phyloP scores from a whole-genome alignment of 2,329 filamentous ascomycete genomes.

The Scedosporium aurantiacum region DNA sequence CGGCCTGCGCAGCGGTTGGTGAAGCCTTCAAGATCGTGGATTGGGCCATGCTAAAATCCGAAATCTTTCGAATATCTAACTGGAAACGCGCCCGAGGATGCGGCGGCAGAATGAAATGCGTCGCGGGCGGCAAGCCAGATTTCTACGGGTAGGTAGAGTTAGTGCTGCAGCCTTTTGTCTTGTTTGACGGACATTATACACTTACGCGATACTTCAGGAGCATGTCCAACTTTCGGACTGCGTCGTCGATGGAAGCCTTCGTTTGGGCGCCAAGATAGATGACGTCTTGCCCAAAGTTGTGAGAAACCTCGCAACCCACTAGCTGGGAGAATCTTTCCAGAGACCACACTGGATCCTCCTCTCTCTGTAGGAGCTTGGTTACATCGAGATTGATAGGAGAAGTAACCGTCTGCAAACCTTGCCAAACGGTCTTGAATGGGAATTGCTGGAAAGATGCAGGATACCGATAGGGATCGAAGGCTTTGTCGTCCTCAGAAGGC shows the following conservation, averaged over 20 bases:
- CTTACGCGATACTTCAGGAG: conserved; percentile 12
- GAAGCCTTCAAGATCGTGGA: conserved; percentile 15
- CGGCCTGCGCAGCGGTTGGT: not conserved
- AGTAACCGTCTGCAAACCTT: conserved; percentile 1
- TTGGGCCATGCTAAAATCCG: conserved; percentile 15
- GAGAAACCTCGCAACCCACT: conserved; percentile 14
- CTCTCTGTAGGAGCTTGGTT: not conserved
- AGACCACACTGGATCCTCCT: not conserved
- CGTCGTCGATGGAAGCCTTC: conserved; percentile 8
- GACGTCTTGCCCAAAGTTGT: conserved; percentile 16
- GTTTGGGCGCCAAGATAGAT: conserved; percentile 18
- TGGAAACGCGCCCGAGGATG: conserved; percentile 9
- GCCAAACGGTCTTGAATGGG: conserved; percentile 15
- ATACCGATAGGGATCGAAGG: conserved; percentile 14
- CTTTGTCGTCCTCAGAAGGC: not conserved
- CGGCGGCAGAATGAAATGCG: conserved; percentile 16
- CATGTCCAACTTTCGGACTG: conserved; percentile 13
- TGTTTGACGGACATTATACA: conserved; percentile 8
- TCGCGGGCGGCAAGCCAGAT: not conserved
- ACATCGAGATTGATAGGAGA: not conserved
- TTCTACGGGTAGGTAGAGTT: not conserved
- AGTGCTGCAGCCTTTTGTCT: not conserved
- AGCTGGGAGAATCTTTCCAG: conserved; percentile 1
- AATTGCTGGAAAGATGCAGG: conserved; percentile 12
- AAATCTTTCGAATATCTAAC: conserved; percentile 15